A percentile compares a stretch with the other conserved stretches of the same genome.
These are phyloP conservation scores for Diaporthe amygdali DNA, from an alignment of 2,329 filamentous ascomycete genomes.

Conservation along the genomic window DNA sequence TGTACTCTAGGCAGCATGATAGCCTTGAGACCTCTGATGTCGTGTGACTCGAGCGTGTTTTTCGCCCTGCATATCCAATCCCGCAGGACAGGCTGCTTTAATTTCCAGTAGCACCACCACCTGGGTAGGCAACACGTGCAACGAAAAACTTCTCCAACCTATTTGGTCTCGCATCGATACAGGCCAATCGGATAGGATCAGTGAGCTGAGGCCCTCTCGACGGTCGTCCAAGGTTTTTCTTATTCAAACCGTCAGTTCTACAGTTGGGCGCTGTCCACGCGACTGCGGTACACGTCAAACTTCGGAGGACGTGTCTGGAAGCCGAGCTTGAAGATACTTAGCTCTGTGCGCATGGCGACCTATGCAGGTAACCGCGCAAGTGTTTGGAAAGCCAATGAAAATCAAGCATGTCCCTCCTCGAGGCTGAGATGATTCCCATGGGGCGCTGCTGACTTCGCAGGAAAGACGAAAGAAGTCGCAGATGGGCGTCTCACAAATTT, in stretches of 20 bases:
- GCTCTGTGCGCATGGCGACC: background rate
- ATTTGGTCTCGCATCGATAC: background rate
- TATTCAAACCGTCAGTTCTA: background rate
- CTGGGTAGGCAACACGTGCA: background rate
- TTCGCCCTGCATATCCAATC: background rate
- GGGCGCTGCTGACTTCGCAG: background rate
- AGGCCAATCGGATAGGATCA: background rate
- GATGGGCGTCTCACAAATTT: background rate
- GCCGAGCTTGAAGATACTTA: background rate
- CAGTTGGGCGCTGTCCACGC: background rate
- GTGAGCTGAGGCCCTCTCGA: background rate
- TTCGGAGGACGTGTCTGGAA: background rate
- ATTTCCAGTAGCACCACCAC: background rate
- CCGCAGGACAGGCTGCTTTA: background rate
- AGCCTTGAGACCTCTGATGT: background rate
- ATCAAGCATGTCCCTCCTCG: background rate
- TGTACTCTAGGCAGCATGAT: background rate
- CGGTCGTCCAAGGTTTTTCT: background rate
- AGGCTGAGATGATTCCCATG: conserved; percentile 1
- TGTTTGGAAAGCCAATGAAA: background rate
- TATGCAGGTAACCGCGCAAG: background rate
- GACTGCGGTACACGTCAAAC: background rate
- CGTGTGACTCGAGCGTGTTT: background rate
- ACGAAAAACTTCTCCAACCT: background rate
- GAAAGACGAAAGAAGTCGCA: background rate